A percentile compares a stretch with the other conserved stretches of the same genome.
Evolutionary conservation across 2,329 filamentous ascomycete species (phyloP).

Genomic region (Aspergillus viridinutans): DNA sequence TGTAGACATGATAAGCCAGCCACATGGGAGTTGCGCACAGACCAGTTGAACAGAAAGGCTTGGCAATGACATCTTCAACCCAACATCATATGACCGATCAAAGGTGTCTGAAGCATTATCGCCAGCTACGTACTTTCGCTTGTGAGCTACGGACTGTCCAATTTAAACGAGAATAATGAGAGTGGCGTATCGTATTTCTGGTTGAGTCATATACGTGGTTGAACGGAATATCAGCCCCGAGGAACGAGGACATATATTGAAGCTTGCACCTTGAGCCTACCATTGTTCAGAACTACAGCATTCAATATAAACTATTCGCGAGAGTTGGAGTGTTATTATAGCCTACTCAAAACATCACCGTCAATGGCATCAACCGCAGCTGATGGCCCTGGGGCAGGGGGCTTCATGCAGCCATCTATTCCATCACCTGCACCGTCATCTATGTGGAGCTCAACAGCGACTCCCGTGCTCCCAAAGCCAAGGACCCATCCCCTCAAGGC

Average conservation of each 20-base stretch:
- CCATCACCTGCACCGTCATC: slow-evolving; percentile 49
- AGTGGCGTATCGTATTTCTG: background rate
- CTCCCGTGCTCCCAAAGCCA: slow-evolving; percentile 48
- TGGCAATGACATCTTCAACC: slow-evolving; percentile 7
- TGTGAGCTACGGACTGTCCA: background rate
- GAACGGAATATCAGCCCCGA: background rate
- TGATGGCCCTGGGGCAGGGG: slow-evolving; percentile 25
- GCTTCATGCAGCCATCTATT: slow-evolving; percentile 36
- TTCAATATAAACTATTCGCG: background rate
- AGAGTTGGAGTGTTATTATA: background rate
- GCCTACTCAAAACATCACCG: background rate
- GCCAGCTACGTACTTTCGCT: background rate
- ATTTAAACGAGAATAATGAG: background rate
- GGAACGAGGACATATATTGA: background rate
- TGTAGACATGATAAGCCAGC: background rate
- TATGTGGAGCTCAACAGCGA: slow-evolving; percentile 34
- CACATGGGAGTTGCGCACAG: background rate
- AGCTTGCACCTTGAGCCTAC: background rate
- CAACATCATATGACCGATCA: background rate
- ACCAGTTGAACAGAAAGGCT: background rate
- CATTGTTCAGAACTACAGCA: background rate
- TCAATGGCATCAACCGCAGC: slow-evolving; percentile 10
- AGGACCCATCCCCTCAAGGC: slow-evolving; percentile 50
- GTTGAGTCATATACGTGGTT: background rate
- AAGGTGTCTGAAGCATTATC: background rate